phyloP scores from a whole-genome alignment of 2,329 filamentous ascomycete genomes.

The Fusarium irregulare region DNA sequence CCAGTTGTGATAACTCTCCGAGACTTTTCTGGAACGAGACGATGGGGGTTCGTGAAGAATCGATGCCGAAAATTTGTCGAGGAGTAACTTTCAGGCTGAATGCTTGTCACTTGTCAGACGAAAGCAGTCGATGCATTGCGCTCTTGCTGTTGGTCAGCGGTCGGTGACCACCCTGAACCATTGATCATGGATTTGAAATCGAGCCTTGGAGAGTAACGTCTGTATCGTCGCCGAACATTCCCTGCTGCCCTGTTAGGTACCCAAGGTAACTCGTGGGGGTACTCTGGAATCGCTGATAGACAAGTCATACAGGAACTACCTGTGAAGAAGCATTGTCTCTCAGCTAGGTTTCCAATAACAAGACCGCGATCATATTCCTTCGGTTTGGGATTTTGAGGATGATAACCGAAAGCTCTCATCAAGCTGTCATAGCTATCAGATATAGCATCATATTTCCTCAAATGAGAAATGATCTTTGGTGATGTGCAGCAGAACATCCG shows the following conservation, averaged over 20 bases:
- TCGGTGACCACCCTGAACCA: neutral
- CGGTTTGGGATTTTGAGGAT: neutral
- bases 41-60: neutral
- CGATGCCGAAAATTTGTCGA: neutral
- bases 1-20: neutral
- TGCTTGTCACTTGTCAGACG: neutral
- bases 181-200: neutral
- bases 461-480: conserved; percentile 16
- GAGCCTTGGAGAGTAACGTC: neutral
- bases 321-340: neutral
- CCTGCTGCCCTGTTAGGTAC: neutral
- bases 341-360: neutral
- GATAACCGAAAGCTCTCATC: neutral
- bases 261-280: neutral
- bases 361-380: neutral
- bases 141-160: neutral
- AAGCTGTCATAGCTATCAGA: neutral
- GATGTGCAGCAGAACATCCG: neutral
- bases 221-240: neutral
- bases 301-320: neutral
- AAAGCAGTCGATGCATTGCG: neutral
- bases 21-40: neutral
- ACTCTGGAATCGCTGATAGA: neutral
- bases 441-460: neutral
- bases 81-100: conserved; percentile 5